Base-by-base conservation (phyloP, 2,329 filamentous ascomycete genomes). In the Paecilomyces sp. region DNA sequence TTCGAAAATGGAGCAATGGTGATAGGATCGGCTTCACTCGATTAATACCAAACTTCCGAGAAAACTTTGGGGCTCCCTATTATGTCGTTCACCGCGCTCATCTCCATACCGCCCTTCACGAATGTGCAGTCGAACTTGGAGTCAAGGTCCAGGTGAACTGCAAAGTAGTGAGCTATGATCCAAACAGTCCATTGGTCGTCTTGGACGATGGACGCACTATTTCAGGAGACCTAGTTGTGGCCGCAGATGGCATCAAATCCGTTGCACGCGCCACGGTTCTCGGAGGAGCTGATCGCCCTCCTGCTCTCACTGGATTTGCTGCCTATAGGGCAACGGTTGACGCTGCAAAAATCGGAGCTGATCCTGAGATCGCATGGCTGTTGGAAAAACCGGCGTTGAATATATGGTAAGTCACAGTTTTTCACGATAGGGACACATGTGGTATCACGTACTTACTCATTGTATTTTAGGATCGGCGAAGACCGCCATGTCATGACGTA, bases 1-100 rank as follows among this genome's bases (percentile, higher is more conserved):
- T 77, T 54, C 69, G 73, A 18, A 66, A 74, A 30, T 77, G 74
- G 71, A 57, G 73, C 31, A 64, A 66, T 41, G 70, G 72, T 18
- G 58, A 63, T 0, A 54, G 68, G 7, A 73, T 77, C 24, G 74
- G 74, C 0, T 65, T 66, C 34, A 78, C 76, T 4, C 65, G 70
- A 36, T 65, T 74, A 1, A 60, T 65, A 3, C 65, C 68, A 1
- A 68, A 71, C 13, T 76, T 76, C 54, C 60, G 58, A 24, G 57
- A 69, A 3, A 66, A 63, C 11, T 77, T 74, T 57, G 22, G 22
- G 3, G 51, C 51, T 25, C 51, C 51, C 13, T 53, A 53, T 62
- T 69, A 67, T 57, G 68, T 72, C 2, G 64, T 72, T 9, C 72
- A 74, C 60, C 62, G 72, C 4, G 69, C 70, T 13, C 65, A 74